Evolutionary conservation across 306 rosid species (phyloP).

Genomic region (Vigna mungo): DNA sequence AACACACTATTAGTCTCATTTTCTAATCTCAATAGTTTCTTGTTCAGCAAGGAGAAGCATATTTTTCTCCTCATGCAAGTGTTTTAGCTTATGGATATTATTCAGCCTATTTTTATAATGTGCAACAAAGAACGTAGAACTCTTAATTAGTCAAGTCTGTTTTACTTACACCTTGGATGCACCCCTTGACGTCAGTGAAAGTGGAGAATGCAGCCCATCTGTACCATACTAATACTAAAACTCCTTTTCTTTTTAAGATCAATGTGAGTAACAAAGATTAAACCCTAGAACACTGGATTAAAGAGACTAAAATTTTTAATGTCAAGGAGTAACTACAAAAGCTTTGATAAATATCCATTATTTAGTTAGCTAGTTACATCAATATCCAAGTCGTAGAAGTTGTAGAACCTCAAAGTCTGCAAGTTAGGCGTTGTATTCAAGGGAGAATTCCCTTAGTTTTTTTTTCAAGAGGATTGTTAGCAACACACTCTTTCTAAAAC

Average conservation of each 20-base stretch:
- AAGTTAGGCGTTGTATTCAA: too few species aligned
- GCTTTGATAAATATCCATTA: background rate
- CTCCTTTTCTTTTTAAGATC: background rate
- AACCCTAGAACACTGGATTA: constrained; percentile 1
- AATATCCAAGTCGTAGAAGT: background rate
- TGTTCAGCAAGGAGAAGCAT: constrained; percentile 21
- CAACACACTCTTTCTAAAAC: too few species aligned
- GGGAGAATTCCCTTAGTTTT: too few species aligned
- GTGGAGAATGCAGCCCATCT: background rate
- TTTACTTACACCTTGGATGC: background rate
- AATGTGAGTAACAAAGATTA: background rate
- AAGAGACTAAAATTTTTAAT: background rate
- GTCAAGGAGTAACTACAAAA: background rate
- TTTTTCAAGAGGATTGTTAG: too few species aligned
- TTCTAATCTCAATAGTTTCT: constrained; percentile 27
- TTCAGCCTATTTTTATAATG: too few species aligned
- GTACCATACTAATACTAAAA: background rate
- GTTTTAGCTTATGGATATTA: too few species aligned
- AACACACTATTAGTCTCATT: constrained; percentile 28
- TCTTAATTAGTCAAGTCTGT: background rate
- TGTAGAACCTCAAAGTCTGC: too few species aligned
- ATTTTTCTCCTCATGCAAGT: constrained; percentile 8
- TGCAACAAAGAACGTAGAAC: too few species aligned
- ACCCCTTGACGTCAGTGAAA: background rate
- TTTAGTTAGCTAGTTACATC: background rate